Evolutionary conservation across 75 land plant species (phyloP).

Genomic region (Sequoiadendron giganteum): DNA sequence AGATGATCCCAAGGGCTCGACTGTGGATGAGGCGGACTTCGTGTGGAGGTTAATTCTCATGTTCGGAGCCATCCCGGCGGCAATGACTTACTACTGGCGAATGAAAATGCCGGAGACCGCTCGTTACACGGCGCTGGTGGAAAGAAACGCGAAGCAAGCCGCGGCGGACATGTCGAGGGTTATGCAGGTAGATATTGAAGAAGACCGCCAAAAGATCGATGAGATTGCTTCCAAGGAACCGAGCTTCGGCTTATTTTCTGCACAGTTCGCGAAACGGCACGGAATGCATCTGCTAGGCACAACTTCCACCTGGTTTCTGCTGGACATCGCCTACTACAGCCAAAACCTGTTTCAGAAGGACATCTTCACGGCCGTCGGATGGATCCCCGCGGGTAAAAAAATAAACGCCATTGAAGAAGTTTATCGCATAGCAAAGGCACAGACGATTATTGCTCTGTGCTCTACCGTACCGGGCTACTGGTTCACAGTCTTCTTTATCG

Average conservation of each 20-base stretch:
- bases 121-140: slow-evolving; percentile 51
- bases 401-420: slow-evolving; percentile 62
- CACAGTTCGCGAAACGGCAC: slow-evolving; percentile 32
- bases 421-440: slow-evolving; percentile 39
- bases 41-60: slow-evolving; percentile 40
- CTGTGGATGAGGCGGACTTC: slow-evolving; percentile 20
- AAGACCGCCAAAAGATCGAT: not conserved
- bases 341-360: slow-evolving; percentile 58
- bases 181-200: slow-evolving; percentile 19
- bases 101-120: slow-evolving; percentile 70
- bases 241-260: slow-evolving; percentile 25
- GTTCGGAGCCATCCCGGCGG: slow-evolving; percentile 45
- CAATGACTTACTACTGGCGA: slow-evolving; percentile 46
- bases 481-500: slow-evolving; percentile 53
- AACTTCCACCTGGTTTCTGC: slow-evolving; percentile 44
- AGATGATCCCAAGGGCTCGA: slow-evolving; percentile 1
- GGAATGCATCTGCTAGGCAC: slow-evolving; percentile 42
- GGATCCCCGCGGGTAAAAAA: slow-evolving; percentile 27
- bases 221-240: not conserved
- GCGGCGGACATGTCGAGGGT: slow-evolving; percentile 48
- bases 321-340: slow-evolving; percentile 51
- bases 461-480: slow-evolving; percentile 70
- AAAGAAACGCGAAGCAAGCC: slow-evolving; percentile 41
- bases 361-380: slow-evolving; percentile 44
- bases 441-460: slow-evolving; percentile 56